Base-by-base conservation (phyloP, 768 basidiomycete species). In the Termitomyces sp. region DNA sequence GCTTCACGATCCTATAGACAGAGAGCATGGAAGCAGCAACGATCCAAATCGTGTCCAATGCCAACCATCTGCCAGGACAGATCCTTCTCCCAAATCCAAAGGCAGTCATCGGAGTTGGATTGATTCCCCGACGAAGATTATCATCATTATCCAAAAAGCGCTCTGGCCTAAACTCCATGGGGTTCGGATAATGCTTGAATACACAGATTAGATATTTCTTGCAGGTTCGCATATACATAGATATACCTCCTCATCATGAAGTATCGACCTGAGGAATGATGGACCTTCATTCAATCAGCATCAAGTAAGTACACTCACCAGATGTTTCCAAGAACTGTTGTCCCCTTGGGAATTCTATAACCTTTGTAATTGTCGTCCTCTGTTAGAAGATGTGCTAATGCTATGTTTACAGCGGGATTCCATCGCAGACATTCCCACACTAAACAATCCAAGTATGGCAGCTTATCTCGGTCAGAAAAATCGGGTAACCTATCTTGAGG, bases 391-490 rank as follows among this genome's bases (percentile, higher is more conserved):
- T 60, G 60, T 8, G 51, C 55, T 3, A 57, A 17, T 14, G 49
- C 58, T 46, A 52, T 60, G 19, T 55, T 52, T 1, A 44, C 41
- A 23, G 68, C 67, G 19, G 44, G 50, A 48, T 68, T 61, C 70
- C 73, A 76, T 14, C 74, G 68, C 37, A 73, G 47, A 2, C 71
- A 63, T 57, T 77, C 77, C 54, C 75, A 73, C 0, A 63, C 57
- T 33, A 77, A 60, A 7, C 71, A 71, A 35, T 70, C 68, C 19
- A 73, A 35, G 53, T 71, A 78, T 2, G 77, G 75, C 21, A 77
- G 63, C 0, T 65, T 63, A 15, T 68, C 68, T 46, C 69, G 65
- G 53, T 76, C 75, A 35, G 66, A 35, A 53, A 75, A 71, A n/a
- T 66, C 66, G 53, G 75, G 75, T n/a, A 77, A 71, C 43, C 75